Base-by-base conservation (phyloP, 306 rosid species). In the Sophora flavescens region DNA sequence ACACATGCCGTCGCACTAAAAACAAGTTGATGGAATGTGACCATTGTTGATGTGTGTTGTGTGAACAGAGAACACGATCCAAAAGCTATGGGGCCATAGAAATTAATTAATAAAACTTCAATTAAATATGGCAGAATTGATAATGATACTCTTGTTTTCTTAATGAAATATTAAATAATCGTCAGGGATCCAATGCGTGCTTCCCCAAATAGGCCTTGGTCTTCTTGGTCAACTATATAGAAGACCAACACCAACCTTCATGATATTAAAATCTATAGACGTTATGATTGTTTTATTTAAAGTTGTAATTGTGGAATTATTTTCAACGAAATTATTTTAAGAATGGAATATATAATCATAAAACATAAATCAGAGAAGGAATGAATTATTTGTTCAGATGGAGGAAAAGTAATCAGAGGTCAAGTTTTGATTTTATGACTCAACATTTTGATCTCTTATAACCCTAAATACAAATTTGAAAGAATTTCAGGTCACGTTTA, bases 31-130 rank as follows among this genome's bases (percentile, higher is more conserved):
- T 60, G 67, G 60, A 84, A 69, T 63, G 70, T 79, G 87, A 69
- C 73, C 10, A 44, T 18, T 52, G 57, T 35, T 53, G 62, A 61
- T 3, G 17, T 13, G 14, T 83, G 91, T 81, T 50, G 70, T 33
- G 76, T 68, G 35, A 41, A 75, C 68, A 38, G 74, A 72, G 70
- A 85, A 88, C 92, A 86, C 17, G 88, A 86, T 82, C 88, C 89
- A 79, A 81, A 80, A 75, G 72, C 72, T 52, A 66, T 42, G 87
- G 87, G 45, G 76, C 62, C 84, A 68, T 63, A 63, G 83, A 70
- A 47, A 68, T 13, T 35, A 63, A 69, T 54, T 32, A 68, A 58
- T 42, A 8, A 28, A 36, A 62, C 44, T 45, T 56, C 26, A 22
- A 47, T 42, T 54, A 72, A 74, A 57, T 58, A 67, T 77, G 41